These are phyloP conservation scores for Diplodia scrobiculata DNA, from an alignment of 2,329 filamentous ascomycete genomes.

Conservation along the genomic window DNA sequence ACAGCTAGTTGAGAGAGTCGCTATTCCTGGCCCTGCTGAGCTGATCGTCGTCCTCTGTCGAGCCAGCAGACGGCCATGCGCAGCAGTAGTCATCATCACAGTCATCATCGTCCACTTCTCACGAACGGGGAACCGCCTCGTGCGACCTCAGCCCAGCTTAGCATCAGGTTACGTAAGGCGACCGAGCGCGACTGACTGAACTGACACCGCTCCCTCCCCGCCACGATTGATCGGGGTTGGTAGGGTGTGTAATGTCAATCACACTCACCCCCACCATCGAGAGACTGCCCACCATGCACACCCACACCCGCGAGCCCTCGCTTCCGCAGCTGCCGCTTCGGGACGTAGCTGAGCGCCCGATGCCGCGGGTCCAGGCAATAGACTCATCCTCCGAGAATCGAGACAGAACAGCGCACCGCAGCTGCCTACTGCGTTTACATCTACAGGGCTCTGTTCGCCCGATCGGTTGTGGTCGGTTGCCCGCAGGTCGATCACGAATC, in stretches of 20 bases:
- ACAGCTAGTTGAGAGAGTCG: background rate
- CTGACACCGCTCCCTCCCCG: background rate
- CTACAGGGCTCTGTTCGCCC: background rate
- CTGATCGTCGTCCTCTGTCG: background rate
- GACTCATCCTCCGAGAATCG: conserved; percentile 7
- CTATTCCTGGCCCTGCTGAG: conserved; percentile 20
- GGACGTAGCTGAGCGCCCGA: conserved; percentile 14
- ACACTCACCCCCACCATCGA: background rate
- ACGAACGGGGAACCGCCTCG: conserved; percentile 1
- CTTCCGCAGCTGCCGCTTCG: conserved; percentile 26
- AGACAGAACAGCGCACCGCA: background rate
- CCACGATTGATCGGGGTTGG: background rate
- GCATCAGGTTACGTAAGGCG: conserved; percentile 21
- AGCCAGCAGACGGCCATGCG: background rate
- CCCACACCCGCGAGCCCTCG: background rate
- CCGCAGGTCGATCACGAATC: background rate
- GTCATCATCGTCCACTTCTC: background rate
- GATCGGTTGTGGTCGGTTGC: background rate
- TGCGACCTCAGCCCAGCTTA: background rate
- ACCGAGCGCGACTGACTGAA: background rate
- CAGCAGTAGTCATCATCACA: background rate
- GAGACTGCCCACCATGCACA: background rate
- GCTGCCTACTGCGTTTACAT: no score
- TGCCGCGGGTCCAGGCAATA: background rate
- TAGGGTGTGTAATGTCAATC: no score